Conservation (phyloP, 164 flowering plant genomes). For the Kingdonia uniflora region DNA sequence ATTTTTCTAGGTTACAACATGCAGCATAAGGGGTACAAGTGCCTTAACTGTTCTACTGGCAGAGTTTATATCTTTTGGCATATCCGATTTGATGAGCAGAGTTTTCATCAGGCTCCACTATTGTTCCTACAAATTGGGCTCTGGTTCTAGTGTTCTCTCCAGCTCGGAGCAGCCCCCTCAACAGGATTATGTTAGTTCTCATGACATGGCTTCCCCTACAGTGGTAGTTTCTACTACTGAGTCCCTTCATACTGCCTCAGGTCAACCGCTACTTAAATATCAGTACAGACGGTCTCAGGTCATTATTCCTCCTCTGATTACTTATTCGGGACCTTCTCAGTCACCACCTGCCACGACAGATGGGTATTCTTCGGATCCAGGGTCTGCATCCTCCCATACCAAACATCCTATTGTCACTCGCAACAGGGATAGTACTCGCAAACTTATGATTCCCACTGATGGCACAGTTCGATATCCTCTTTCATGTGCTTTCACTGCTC, state of each 20-base stretch:
- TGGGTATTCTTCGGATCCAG: no score
- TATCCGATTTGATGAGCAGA: background rate
- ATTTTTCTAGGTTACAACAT: no score
- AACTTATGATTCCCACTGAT: background rate
- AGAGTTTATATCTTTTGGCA: background rate
- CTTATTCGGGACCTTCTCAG: background rate
- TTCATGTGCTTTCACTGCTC: background rate
- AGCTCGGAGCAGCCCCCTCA: background rate
- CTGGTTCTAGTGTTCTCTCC: background rate
- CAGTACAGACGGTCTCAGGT: background rate
- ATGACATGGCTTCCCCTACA: background rate
- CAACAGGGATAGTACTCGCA: background rate
- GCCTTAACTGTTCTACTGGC: no score
- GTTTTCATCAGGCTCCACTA: background rate
- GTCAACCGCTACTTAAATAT: background rate
- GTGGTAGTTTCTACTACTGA: no score
- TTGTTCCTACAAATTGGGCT: background rate
- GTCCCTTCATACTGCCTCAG: background rate
- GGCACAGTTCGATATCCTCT: background rate
- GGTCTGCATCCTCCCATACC: no score
- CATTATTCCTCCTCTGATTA: background rate
- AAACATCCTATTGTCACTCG: background rate
- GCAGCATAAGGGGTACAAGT: no score
- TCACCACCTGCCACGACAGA: background rate
- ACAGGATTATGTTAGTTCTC: background rate